A percentile compares a stretch with the other conserved stretches of the same genome.
These are phyloP conservation scores for Pouteria campechiana DNA, from an alignment of 179 eudicot species.

Conservation along the genomic window DNA sequence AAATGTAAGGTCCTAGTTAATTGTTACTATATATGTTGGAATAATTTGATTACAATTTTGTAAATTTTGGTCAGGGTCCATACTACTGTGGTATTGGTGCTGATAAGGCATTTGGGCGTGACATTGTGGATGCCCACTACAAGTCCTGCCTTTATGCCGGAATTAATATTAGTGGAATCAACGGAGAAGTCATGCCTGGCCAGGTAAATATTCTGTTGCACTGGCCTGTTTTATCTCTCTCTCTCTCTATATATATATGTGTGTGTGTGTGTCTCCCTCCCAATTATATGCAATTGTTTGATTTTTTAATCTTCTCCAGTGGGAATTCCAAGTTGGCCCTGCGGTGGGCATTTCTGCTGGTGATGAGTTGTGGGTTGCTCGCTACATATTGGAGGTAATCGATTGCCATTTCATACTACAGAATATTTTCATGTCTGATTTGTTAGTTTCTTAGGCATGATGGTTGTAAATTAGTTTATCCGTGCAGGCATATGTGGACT, in stretches of 20 bases:
- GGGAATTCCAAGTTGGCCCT: constrained; percentile 99
- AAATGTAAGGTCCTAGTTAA: too few species aligned
- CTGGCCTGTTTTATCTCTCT: neutral
- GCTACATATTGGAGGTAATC: constrained; percentile 89
- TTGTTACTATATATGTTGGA: too few species aligned
- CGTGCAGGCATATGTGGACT: too few species aligned
- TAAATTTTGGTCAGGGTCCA: too few species aligned
- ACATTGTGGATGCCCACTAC: constrained; percentile 80
- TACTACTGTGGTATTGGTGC: constrained; percentile 89
- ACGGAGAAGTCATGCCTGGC: constrained; percentile 98
- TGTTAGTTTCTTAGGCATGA: neutral
- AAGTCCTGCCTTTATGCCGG: constrained; percentile 93
- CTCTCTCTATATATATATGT: neutral
- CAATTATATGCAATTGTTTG: neutral
- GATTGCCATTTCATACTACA: neutral
- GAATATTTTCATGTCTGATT: neutral
- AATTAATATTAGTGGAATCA: constrained; percentile 83
- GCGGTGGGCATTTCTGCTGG: constrained; percentile 83
- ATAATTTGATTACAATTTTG: too few species aligned
- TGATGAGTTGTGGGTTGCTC: constrained; percentile 88
- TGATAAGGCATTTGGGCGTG: constrained; percentile 91
- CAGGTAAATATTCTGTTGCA: constrained; percentile 38
- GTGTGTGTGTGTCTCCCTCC: neutral
- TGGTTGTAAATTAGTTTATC: too few species aligned
- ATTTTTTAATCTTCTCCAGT: constrained; percentile 22